A percentile compares a stretch with the other conserved stretches of the same genome.
phyloP scores from a whole-genome alignment of 352 stramenopile genomes.

The Phytophthora sp. region DNA sequence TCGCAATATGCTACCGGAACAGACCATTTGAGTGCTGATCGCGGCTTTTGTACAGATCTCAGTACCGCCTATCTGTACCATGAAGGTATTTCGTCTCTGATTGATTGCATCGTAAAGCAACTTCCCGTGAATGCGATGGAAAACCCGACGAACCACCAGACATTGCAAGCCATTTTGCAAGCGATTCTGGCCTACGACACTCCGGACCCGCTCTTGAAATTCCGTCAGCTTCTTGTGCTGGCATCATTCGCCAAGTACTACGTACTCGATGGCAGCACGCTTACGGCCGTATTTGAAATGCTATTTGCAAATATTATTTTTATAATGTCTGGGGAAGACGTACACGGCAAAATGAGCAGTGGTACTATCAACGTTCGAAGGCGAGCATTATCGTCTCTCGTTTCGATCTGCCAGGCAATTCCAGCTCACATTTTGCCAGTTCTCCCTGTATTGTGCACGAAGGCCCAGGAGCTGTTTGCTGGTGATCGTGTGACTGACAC shows the following conservation, averaged over 20 bases:
- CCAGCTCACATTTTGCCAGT: slow-evolving; percentile 78
- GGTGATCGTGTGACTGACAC: slow-evolving; percentile 74
- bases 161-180: slow-evolving; percentile 56
- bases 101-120: slow-evolving; percentile 84
- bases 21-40: slow-evolving; percentile 55
- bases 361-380: slow-evolving; percentile 76
- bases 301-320: slow-evolving; percentile 82
- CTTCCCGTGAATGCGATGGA: slow-evolving; percentile 52
- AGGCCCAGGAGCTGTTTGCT: slow-evolving; percentile 77
- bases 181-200: slow-evolving; percentile 61
- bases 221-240: slow-evolving; percentile 72
- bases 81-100: slow-evolving; percentile 70
- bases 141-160: slow-evolving; percentile 46
- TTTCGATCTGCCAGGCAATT: slow-evolving; percentile 81
- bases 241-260: slow-evolving; percentile 83
- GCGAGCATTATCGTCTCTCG: slow-evolving; percentile 68
- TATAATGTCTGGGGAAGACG: slow-evolving; percentile 65
- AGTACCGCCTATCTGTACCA: slow-evolving; percentile 79
- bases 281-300: slow-evolving; percentile 79
- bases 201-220: slow-evolving; percentile 72
- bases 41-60: slow-evolving; percentile 61
- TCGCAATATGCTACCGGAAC: slow-evolving; percentile 50
- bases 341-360: slow-evolving; percentile 69
- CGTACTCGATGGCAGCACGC: slow-evolving; percentile 53
- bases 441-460: slow-evolving; percentile 69